Percentiles rank a stretch among this genome's conserved stretches.
Evolutionary conservation across 768 basidiomycete species (phyloP).

Genomic region (Phanerochaete sordida): DNA sequence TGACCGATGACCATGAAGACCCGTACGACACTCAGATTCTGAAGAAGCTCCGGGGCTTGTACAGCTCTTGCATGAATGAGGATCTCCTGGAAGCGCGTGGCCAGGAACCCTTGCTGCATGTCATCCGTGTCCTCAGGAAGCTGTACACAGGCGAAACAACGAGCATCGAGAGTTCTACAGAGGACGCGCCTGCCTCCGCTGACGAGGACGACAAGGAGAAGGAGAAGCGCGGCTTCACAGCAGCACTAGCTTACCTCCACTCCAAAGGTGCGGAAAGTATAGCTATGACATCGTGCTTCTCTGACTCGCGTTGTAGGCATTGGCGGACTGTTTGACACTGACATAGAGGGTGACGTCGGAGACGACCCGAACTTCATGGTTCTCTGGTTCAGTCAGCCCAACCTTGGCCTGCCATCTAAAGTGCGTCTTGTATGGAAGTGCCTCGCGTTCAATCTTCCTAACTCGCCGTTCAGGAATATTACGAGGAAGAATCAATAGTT

Average conservation of each 20-base stretch:
- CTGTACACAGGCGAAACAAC: slow-evolving; percentile 55
- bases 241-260: slow-evolving; percentile 81
- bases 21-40: slow-evolving; percentile 53
- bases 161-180: slow-evolving; percentile 24
- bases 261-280: slow-evolving; percentile 80
- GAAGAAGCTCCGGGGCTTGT: slow-evolving; percentile 67
- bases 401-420: slow-evolving; percentile 84
- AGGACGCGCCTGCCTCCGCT: not conserved
- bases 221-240: slow-evolving; percentile 62
- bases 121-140: slow-evolving; percentile 58
- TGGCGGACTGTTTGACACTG: slow-evolving; percentile 72
- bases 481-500: slow-evolving; percentile 68
- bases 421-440: slow-evolving; percentile 31
- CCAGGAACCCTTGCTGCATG: slow-evolving; percentile 59
- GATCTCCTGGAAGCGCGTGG: slow-evolving; percentile 72
- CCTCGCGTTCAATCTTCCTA: not conserved
- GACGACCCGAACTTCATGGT: slow-evolving; percentile 83
- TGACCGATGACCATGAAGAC: slow-evolving; percentile 10
- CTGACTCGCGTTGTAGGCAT: slow-evolving; percentile 55
- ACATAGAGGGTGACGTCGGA: slow-evolving; percentile 85
- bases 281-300: too few relatives aligned
- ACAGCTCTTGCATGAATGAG: slow-evolving; percentile 81
- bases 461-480: slow-evolving; percentile 72
- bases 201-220: slow-evolving; percentile 21
- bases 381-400: slow-evolving; percentile 81